Evolutionary conservation across 2,329 filamentous ascomycete species (phyloP).

Genomic region (Arthrobotrys conoides): DNA sequence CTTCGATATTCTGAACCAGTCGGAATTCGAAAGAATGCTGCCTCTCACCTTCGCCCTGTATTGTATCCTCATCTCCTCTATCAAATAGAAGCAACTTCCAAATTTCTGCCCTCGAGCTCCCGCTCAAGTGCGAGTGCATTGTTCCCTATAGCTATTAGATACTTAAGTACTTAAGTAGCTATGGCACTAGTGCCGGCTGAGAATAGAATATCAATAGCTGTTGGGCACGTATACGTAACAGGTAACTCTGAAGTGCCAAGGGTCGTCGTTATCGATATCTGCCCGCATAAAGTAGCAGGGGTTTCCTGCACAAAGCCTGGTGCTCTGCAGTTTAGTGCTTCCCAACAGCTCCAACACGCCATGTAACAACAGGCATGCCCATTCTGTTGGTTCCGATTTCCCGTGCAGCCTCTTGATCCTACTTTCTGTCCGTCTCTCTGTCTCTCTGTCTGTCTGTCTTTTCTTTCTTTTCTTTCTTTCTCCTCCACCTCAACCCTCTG

Average conservation of each 20-base stretch:
- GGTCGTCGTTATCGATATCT: constrained; percentile 49
- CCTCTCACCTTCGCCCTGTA: constrained; percentile 16
- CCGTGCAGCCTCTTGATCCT: constrained; percentile 1
- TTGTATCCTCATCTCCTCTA: constrained; percentile 41
- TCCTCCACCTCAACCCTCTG: not conserved
- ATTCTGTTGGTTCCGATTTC: constrained; percentile 11
- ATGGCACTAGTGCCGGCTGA: not conserved
- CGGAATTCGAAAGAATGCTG: not conserved
- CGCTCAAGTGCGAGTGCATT: not conserved
- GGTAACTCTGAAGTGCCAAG: constrained; percentile 1
- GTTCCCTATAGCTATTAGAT: not conserved
- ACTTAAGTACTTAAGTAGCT: no score
- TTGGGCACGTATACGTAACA: constrained; percentile 21
- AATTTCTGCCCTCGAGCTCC: not conserved
- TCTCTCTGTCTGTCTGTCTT: not conserved
- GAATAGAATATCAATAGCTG: constrained; percentile 20
- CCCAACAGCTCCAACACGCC: constrained; percentile 37
- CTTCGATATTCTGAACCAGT: not conserved
- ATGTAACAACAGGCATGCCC: not conserved
- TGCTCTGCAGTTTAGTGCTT: constrained; percentile 14
- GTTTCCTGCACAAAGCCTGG: constrained; percentile 14
- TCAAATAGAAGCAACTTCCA: constrained; percentile 20
- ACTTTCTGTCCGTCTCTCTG: not conserved
- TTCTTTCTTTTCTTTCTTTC: not conserved
- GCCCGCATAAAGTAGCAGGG: constrained; percentile 27